Percentiles rank a stretch among this genome's conserved stretches.
phyloP scores from a whole-genome alignment of 257 asterid species.

The Solanum pennellii region DNA sequence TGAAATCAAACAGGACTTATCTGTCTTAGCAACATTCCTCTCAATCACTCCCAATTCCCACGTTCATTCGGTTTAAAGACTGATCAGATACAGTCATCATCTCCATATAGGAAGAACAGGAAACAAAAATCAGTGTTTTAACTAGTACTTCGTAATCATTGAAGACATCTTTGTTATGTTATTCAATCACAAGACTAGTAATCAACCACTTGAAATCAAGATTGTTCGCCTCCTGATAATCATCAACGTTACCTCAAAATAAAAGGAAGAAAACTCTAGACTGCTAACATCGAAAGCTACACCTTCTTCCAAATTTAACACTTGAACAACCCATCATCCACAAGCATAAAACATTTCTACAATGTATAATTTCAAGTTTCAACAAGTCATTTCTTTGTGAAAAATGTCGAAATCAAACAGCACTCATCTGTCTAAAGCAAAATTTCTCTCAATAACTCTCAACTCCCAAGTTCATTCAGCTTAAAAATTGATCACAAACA shows the following conservation, averaged over 20 bases:
- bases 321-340: neutral
- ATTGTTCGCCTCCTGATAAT: neutral
- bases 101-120: neutral
- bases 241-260: conserved; percentile 1
- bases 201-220: neutral
- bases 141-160: neutral
- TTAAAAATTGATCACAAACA: neutral
- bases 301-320: neutral
- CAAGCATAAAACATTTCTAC: neutral
- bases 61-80: neutral
- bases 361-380: neutral
- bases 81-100: neutral
- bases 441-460: no score
- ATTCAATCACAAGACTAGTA: neutral
- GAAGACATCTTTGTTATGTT: neutral
- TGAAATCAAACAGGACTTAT: neutral
- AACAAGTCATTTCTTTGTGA: neutral
- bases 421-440: neutral
- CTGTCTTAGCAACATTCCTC: neutral
- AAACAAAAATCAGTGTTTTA: neutral
- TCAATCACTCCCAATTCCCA: neutral
- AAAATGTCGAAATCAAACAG: neutral
- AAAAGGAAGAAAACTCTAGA: no score
- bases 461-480: neutral
- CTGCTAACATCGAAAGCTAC: neutral